Base-by-base conservation (phyloP, 805 yeast species). In the Kazachstania bromeliacearum region DNA sequence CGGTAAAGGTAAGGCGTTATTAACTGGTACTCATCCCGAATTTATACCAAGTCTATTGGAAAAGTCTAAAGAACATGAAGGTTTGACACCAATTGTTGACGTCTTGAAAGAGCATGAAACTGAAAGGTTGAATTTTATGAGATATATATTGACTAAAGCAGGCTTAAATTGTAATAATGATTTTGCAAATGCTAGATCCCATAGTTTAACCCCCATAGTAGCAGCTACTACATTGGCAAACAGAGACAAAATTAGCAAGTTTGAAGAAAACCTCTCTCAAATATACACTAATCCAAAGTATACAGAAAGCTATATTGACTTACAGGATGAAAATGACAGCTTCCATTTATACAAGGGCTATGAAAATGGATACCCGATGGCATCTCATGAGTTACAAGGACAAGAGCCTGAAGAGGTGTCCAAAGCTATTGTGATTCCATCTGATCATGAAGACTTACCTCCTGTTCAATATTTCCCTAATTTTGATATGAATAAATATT, bases 11-110 rank as follows among this genome's bases (percentile, higher is more conserved):
- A 63, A 62, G 25, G 95, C 79, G 0, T 59, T 92, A 7, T 66
- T 92, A 9, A 68, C 81, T 10, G 97, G 97, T 0, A 72, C 85
- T 0, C 98, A 92, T 59, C 95, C 96, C 0, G 99, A 92, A 58
- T 87, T 78, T 52, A 66, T 75, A 2, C 79, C 85, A 12, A 62
- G 70, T 12, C 47, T 77, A 43, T 60, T 71, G 41, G 59, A 59
- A 14, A 62, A 62, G 19, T 45, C 60, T 2, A 44, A 53, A 8
- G 50, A 55, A 39, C 39, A 63, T 41, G 32, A 58, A 42, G 31
- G 62, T 13, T 59, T 61, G 33, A 43, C 48, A 5, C 37, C 47
- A 0, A 61, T 76, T 2, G 57, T 73, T 2, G 48, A 62, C 3
- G 54, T 50, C 0, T 56, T 87, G 19, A 53, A 54, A 15, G 55